Conservation (phyloP, 495 filamentous ascomycete species). For the Penicillium cataractarum region DNA sequence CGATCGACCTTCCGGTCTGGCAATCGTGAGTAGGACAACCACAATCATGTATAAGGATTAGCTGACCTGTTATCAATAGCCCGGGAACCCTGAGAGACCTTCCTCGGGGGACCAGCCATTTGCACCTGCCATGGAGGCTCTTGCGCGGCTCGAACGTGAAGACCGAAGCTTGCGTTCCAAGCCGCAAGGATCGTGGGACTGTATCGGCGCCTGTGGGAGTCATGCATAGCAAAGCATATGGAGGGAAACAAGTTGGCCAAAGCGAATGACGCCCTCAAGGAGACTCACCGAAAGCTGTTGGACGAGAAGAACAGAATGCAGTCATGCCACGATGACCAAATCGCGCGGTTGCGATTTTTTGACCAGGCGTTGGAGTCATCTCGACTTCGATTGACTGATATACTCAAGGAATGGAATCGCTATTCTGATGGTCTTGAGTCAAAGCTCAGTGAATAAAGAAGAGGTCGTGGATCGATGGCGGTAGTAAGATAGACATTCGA, state of each 20-base stretch:
- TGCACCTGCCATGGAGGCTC: background rate
- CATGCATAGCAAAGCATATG: background rate
- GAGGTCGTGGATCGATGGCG: background rate
- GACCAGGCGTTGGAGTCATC: background rate
- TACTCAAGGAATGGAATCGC: background rate
- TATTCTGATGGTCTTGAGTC: background rate
- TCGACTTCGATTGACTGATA: background rate
- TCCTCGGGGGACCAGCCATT: background rate
- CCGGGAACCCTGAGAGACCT: background rate
- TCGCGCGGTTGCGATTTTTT: background rate
- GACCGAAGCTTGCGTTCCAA: background rate
- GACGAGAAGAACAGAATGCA: background rate
- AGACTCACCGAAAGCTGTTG: background rate
- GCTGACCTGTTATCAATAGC: background rate
- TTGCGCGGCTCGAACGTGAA: background rate
- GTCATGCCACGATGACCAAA: background rate
- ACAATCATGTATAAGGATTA: background rate
- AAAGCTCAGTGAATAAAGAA: background rate
- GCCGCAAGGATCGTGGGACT: background rate
- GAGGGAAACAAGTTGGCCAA: background rate
- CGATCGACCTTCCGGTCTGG: background rate
- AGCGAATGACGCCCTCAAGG: background rate
- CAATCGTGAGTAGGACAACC: background rate
- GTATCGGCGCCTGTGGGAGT: background rate
- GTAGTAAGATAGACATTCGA: background rate